A percentile compares a stretch with the other conserved stretches of the same genome.
phyloP scores from a whole-genome alignment of 345 rosid species.

The Boechera divaricarpa region DNA sequence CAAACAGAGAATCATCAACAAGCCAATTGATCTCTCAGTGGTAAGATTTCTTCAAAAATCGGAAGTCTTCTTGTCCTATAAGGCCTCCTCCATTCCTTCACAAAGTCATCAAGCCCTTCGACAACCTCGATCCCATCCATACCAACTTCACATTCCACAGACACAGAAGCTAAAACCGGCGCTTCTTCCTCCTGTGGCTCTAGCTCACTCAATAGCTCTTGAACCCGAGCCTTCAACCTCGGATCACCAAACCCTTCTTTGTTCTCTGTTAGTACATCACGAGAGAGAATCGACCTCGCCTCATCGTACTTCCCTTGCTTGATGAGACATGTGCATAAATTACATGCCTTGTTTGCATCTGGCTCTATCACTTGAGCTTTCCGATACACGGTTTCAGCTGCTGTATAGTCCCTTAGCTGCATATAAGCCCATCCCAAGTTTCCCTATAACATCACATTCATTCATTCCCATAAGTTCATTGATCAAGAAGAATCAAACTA shows the following conservation, averaged over 20 bases:
- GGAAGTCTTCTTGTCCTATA: conserved; percentile 79
- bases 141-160: conserved; percentile 44
- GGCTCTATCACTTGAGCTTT: conserved; percentile 86
- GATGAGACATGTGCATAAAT: conserved; percentile 72
- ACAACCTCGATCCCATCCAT: conserved; percentile 54
- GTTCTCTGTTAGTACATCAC: conserved; percentile 50
- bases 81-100: conserved; percentile 66
- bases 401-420: conserved; percentile 68
- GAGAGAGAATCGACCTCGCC: conserved; percentile 53
- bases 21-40: conserved; percentile 79
- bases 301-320: conserved; percentile 64
- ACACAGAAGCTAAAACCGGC: conserved; percentile 9
- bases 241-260: conserved; percentile 58
- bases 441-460: conserved; percentile 54
- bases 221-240: conserved; percentile 57
- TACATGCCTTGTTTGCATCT: conserved; percentile 91
- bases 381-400: conserved; percentile 76
- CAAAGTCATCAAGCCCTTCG: conserved; percentile 67
- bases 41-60: conserved; percentile 84
- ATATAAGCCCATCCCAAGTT: conserved; percentile 98
- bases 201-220: conserved; percentile 57
- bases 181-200: conserved; percentile 32
- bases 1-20: conserved; percentile 53
- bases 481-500: conserved; percentile 2
- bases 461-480: conserved; percentile 17